Percentiles rank a stretch among this genome's conserved stretches.
These are phyloP conservation scores for Metschnikowia baotianmanensis DNA, from an alignment of 805 yeast genomes.

Conservation along the genomic window DNA sequence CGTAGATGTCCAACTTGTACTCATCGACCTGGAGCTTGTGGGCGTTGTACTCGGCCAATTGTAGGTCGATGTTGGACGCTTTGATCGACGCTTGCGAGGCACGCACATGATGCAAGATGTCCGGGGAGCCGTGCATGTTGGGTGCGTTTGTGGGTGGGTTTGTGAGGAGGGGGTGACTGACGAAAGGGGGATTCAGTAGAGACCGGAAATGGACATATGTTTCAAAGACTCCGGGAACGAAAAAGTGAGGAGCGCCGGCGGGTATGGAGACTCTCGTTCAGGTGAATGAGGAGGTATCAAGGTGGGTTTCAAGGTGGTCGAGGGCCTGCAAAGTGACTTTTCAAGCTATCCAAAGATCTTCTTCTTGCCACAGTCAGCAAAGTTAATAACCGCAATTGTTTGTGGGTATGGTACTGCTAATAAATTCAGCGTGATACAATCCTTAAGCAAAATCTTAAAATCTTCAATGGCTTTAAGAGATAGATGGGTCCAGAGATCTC, in stretches of 20 bases:
- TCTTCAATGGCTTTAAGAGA: no score
- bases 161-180: background rate
- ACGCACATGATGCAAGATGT: constrained; percentile 24
- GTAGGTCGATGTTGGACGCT: constrained; percentile 40
- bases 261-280: background rate
- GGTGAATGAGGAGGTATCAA: background rate
- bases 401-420: no score
- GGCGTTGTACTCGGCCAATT: constrained; percentile 45
- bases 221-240: background rate
- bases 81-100: constrained; percentile 31
- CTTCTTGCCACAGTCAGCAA: no score
- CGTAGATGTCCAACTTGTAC: constrained; percentile 44
- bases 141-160: background rate
- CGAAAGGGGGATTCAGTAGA: background rate
- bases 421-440: no score
- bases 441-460: background rate
- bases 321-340: background rate
- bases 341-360: background rate
- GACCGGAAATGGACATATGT: constrained; percentile 2
- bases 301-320: background rate
- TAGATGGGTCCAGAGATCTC: background rate
- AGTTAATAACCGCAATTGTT: no score
- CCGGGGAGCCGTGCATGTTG: constrained; percentile 17
- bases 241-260: background rate
- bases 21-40: constrained; percentile 44